Base-by-base conservation (phyloP, 768 basidiomycete genomes). In the Lyophyllum atratum region DNA sequence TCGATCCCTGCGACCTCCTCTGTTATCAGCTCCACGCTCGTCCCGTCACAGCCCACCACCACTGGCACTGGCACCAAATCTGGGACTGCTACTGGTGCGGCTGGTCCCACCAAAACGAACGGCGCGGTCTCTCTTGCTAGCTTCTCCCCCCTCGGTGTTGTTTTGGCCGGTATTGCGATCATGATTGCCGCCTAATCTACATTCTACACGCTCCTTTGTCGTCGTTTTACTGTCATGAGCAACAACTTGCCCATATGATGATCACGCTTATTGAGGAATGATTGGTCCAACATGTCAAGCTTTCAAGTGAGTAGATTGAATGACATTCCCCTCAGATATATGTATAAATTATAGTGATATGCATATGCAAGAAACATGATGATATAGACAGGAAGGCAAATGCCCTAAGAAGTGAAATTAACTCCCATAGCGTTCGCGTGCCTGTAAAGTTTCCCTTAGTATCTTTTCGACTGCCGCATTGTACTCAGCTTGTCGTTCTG, bases 1-100 rank as follows among this genome's bases (percentile, higher is more conserved):
- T 74, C 82, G 28, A 66, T 84, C 44, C 73, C 81, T 43, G 63
- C 83, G 21, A 92, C 91, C 39, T 81, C 85, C n/a, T 68, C 86
- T 11, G 89, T 92, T 17, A 73, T 83, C 59, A 79, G 84, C 10
- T 82, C 86, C 34, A 90, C 89, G 1, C 79, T 88, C 53, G 59
- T 55, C 22, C 48, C 49, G 2, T 46, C 62, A 40, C 25, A 59
- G 43, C 45, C 57, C 14, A 59, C 63, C 19, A 49, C 57, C 14
- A 59, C 63, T 21, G 47, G 54, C 25, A 55, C 60, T 39, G 56
- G 50, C 45, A 46, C 42, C 17, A 15, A 55, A 33, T 49, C 55
- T 19, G 60, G 55, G 15, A 44, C 64, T 28, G 43, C 55, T 25
- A 64, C 63, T 37, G 34, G 58, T n/a, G 61, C 39, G 19, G 56